These are phyloP conservation scores for Singerocomus inundabilis DNA, from an alignment of 1,284 basidiomycete species.

Conservation along the genomic window DNA sequence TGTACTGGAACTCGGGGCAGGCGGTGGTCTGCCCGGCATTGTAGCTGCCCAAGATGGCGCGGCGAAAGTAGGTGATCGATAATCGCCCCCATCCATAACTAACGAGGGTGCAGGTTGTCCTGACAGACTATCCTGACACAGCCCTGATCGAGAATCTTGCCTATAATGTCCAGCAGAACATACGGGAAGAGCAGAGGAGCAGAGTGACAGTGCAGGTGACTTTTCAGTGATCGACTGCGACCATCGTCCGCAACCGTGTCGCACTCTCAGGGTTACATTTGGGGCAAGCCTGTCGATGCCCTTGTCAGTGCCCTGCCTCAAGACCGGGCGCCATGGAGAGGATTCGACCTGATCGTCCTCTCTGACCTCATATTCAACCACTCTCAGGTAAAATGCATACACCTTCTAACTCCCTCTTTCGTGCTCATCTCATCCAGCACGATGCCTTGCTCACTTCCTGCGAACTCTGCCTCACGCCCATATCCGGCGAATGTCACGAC, in stretches of 20 bases:
- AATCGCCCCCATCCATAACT: neutral
- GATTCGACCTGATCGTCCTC: constrained; percentile 83
- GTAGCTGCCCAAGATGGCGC: constrained; percentile 72
- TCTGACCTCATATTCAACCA: constrained; percentile 93
- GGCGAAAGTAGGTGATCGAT: constrained; percentile 41
- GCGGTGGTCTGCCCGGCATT: constrained; percentile 85
- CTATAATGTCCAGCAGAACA: constrained; percentile 67
- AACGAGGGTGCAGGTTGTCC: constrained; percentile 52
- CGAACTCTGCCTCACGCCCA: constrained; percentile 42
- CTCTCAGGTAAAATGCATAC: constrained; percentile 56
- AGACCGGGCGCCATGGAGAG: constrained; percentile 19
- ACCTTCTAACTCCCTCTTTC: neutral
- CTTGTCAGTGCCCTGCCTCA: constrained; percentile 46
- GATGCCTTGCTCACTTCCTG: constrained; percentile 80
- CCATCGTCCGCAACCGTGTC: neutral
- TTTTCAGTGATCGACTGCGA: neutral
- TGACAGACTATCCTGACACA: constrained; percentile 92
- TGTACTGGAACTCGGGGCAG: constrained; percentile 91
- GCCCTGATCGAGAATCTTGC: constrained; percentile 77
- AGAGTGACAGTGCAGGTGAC: constrained; percentile 52
- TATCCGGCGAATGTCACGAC: neutral
- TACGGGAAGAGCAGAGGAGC: constrained; percentile 33
- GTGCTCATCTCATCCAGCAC: constrained; percentile 51
- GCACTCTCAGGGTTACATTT: constrained; percentile 74
- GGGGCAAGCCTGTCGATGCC: constrained; percentile 70